Evolutionary conservation across 2,329 filamentous ascomycete genomes (phyloP), one percentile per base, ranked within the genome.

Genomic region (Xylaria sp.): DNA sequence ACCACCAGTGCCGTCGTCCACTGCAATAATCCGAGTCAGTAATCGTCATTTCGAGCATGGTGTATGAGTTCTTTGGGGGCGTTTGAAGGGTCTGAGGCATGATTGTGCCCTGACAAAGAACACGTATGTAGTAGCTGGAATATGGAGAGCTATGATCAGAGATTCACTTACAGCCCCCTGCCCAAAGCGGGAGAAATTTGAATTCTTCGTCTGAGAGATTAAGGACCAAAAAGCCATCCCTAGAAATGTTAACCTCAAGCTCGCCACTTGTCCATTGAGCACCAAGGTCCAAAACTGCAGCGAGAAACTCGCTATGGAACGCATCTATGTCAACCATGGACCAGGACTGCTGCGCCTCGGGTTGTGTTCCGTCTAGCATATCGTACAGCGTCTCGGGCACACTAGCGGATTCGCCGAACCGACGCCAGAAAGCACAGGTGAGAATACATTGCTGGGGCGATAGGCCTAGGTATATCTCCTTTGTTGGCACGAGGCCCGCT

Each of bases 141-240:
- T 23, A 59, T 6, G 15, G 33, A 26, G 17, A 59, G 31, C 6
- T 11, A 40, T 26, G 4, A 15, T 13, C 20, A 17, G 15, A 13
- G 20, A 44, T 59, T 58, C 17, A 59, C 56, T 46, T 59, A 59
- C 56, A 78, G 1, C 85, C 90, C 4, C 86, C 89, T 0, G 88
- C 89, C 89, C 89, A 92, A 4, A 91, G 80, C 0, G 90, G 89
- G 3, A 92, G 81, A 70, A 85, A 92, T 65, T 86, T 86, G 71
- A 87, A 84, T 78, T 92, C 90, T 1, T 86, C 80, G 3, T 87
- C 83, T 0, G 80, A 79, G 1, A 92, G 81, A 5, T 81, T 83
- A 0, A 89, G 81, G 0, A 90, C 77, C 28, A 87, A 70, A 71
- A 87, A 83, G 2, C 79, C 77, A 0, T 81, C 83, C 3, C 82